Percentiles rank a stretch among this genome's conserved stretches.
phyloP scores from a whole-genome alignment of 164 flowering plant species.

The Magnolia kwangsiensis region DNA sequence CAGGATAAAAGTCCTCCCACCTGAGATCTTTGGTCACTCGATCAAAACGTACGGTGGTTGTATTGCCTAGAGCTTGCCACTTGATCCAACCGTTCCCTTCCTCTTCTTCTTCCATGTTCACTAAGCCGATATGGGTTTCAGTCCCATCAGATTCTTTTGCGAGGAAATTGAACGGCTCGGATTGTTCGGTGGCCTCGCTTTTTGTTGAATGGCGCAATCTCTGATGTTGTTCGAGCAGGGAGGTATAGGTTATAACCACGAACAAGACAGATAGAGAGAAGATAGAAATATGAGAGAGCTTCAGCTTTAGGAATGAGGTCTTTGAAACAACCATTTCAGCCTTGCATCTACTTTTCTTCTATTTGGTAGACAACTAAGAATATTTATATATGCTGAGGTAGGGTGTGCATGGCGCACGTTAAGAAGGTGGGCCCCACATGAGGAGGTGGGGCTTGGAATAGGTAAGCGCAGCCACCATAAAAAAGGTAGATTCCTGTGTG shows the following conservation, averaged over 20 bases:
- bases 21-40: conserved; percentile 22
- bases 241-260: conserved; percentile 5
- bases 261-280: conserved; percentile 17
- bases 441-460: neutral
- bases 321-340: neutral
- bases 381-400: neutral
- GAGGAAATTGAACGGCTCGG: conserved; percentile 14
- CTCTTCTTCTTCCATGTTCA: conserved; percentile 27
- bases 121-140: conserved; percentile 34
- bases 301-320: neutral
- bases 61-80: conserved; percentile 11
- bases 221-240: neutral
- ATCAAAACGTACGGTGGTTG: conserved; percentile 37
- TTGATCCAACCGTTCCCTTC: neutral
- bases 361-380: neutral
- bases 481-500: too few relatives aligned
- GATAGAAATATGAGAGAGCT: conserved; percentile 11
- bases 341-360: neutral
- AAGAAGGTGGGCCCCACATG: neutral
- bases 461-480: neutral
- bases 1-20: conserved; percentile 69
- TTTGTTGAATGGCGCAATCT: neutral
- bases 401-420: neutral
- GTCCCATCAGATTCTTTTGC: conserved; percentile 1
- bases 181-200: neutral